phyloP scores from a whole-genome alignment of 1,284 basidiomycete species.

The Microbotryum violaceum region DNA sequence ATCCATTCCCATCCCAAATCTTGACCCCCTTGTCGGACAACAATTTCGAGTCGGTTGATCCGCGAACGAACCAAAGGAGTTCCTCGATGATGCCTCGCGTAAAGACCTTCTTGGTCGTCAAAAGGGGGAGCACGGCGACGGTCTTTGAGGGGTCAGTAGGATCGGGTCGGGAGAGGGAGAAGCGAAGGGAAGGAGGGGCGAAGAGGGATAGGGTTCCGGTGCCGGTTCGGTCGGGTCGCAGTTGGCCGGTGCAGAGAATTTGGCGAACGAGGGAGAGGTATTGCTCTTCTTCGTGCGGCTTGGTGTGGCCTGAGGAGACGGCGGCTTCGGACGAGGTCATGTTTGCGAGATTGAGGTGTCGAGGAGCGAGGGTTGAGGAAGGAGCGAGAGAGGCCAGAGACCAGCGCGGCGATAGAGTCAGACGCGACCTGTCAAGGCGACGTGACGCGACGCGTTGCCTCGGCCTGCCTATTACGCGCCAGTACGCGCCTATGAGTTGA shows the following conservation, averaged over 20 bases:
- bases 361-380: too few species aligned
- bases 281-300: constrained; percentile 61
- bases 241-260: constrained; percentile 65
- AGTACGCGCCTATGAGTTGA: too few species aligned
- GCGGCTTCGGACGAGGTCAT: too few species aligned
- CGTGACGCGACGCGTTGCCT: too few species aligned
- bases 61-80: constrained; percentile 88
- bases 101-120: constrained; percentile 95
- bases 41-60: constrained; percentile 70
- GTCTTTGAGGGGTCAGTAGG: neutral
- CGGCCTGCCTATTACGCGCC: too few species aligned
- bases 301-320: neutral
- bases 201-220: constrained; percentile 86
- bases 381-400: too few species aligned
- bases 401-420: too few species aligned
- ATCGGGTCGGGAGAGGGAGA: constrained; percentile 57
- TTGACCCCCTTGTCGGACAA: constrained; percentile 79
- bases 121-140: constrained; percentile 58
- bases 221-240: constrained; percentile 79
- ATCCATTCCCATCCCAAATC: constrained; percentile 98
- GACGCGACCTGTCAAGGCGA: too few species aligned
- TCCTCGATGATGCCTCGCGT: constrained; percentile 86
- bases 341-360: too few species aligned
- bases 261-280: constrained; percentile 72
- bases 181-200: constrained; percentile 77